Evolutionary conservation across 2,329 filamentous ascomycete species (phyloP).

Genomic region (Cordyceps javanica): DNA sequence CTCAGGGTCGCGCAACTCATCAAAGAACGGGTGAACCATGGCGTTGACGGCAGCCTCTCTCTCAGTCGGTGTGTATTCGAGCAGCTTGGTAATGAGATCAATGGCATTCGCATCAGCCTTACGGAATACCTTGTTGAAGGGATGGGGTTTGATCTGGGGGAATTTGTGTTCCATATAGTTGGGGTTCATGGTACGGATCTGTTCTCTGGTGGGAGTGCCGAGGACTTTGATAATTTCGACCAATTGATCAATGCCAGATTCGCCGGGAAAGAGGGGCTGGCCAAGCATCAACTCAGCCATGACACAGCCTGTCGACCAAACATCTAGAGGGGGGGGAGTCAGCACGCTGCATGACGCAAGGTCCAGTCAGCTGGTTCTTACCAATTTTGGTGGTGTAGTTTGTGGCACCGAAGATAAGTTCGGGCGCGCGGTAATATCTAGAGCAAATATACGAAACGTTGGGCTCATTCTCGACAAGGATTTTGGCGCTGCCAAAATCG

Average conservation of each 20-base stretch:
- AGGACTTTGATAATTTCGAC: slow-evolving; percentile 99
- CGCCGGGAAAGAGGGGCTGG: slow-evolving; percentile 93
- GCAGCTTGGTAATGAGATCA: slow-evolving; percentile 84
- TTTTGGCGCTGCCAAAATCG: slow-evolving; percentile 98
- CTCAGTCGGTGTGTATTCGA: slow-evolving; percentile 97
- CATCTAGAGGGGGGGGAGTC: slow-evolving; percentile 75
- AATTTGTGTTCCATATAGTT: slow-evolving; percentile 99
- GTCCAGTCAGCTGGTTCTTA: slow-evolving; percentile 44
- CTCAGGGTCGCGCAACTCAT: slow-evolving; percentile 86
- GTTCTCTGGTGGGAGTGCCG: slow-evolving; percentile 91
- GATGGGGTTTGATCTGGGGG: slow-evolving; percentile 98
- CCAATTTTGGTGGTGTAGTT: slow-evolving; percentile 99
- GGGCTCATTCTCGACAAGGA: slow-evolving; percentile 95
- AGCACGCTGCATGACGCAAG: not conserved
- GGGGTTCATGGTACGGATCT: slow-evolving; percentile 99
- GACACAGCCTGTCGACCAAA: slow-evolving; percentile 98
- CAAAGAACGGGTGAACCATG: slow-evolving; percentile 98
- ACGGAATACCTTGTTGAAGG: slow-evolving; percentile 98
- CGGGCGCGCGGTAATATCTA: slow-evolving; percentile 94
- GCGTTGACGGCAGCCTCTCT: slow-evolving; percentile 88
- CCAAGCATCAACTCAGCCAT: slow-evolving; percentile 99
- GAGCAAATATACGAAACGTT: slow-evolving; percentile 99
- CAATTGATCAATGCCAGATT: slow-evolving; percentile 96
- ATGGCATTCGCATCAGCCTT: slow-evolving; percentile 92
- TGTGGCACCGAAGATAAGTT: slow-evolving; percentile 96